phyloP scores from a whole-genome alignment of 345 rosid genomes.

The Adansonia digitata region DNA sequence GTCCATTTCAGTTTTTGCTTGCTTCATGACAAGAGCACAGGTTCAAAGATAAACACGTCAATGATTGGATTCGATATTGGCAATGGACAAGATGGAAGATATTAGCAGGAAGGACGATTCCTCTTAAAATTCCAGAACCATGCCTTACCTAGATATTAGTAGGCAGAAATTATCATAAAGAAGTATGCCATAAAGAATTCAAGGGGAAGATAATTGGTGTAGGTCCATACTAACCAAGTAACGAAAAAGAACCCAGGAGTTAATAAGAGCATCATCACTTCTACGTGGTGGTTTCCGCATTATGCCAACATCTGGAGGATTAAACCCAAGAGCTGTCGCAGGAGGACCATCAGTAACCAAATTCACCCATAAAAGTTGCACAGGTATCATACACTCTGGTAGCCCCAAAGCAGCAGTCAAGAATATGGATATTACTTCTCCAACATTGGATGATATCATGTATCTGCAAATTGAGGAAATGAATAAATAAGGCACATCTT shows the following conservation, averaged over 20 bases:
- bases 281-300: slow-evolving; percentile 87
- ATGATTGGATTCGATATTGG: no score
- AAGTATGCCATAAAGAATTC: neutral
- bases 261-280: slow-evolving; percentile 68
- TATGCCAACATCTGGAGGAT: slow-evolving; percentile 84
- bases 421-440: slow-evolving; percentile 93
- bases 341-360: slow-evolving; percentile 93
- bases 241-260: slow-evolving; percentile 68
- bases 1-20: neutral
- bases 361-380: slow-evolving; percentile 97
- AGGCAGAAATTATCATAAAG: neutral
- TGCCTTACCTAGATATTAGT: neutral
- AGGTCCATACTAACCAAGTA: slow-evolving; percentile 52
- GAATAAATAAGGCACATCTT: neutral
- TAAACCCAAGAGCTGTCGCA: slow-evolving; percentile 87
- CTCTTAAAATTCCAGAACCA: neutral
- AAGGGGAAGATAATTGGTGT: neutral
- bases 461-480: slow-evolving; percentile 45
- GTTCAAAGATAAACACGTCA: neutral
- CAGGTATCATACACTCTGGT: slow-evolving; percentile 89
- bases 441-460: slow-evolving; percentile 95
- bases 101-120: neutral
- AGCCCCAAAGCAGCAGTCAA: slow-evolving; percentile 82
- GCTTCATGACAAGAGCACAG: neutral
- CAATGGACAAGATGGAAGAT: neutral